Evolutionary conservation across 768 basidiomycete genomes (phyloP).

Genomic region (Auricularia auricula-judae): DNA sequence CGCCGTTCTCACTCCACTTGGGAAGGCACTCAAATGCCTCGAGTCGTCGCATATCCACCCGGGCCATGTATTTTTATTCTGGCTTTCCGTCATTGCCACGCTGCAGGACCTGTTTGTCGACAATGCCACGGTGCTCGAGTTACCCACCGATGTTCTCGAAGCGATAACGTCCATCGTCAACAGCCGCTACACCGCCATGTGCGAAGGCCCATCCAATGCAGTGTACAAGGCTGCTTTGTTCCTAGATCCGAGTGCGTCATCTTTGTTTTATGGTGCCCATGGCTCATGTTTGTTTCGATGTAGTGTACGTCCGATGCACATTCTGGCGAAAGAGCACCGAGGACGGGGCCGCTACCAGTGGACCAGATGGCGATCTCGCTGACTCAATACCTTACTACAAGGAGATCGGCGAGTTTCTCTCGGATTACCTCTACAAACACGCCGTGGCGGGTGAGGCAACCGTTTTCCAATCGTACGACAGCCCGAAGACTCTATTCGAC

Average conservation of each 20-base stretch:
- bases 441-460: background rate
- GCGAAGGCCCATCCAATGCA: background rate
- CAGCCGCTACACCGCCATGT: background rate
- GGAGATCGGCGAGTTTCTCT: background rate
- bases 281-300: background rate
- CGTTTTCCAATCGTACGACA: background rate
- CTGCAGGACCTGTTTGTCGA: slow-evolving; percentile 9
- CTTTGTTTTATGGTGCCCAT: background rate
- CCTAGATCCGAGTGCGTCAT: background rate
- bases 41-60: slow-evolving; percentile 18
- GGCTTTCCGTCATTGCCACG: slow-evolving; percentile 21
- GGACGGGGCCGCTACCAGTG: background rate
- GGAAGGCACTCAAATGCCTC: slow-evolving; percentile 21
- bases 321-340: background rate
- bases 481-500: background rate
- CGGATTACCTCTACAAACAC: background rate
- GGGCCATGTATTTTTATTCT: slow-evolving; percentile 25
- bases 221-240: background rate
- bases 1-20: slow-evolving; percentile 12
- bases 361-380: background rate
- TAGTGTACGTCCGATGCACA: background rate
- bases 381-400: background rate
- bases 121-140: background rate
- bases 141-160: background rate
- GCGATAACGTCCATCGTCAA: background rate